Base-by-base conservation (phyloP, 2,329 filamentous ascomycete genomes). In the Colletotrichum salicis region DNA sequence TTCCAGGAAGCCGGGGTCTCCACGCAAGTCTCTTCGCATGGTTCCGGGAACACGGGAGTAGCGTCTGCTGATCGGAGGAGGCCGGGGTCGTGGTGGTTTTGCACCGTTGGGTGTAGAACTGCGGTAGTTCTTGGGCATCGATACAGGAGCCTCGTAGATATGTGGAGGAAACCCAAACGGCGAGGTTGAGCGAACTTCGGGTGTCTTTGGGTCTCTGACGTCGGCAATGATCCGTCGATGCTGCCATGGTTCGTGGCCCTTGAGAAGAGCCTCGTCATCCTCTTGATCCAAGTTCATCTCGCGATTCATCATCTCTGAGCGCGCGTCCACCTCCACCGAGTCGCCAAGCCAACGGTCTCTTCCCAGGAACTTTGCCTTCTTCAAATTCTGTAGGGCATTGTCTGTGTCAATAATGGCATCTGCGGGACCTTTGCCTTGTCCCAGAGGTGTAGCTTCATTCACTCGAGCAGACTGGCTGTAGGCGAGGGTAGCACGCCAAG, bases 271-370 rank as follows among this genome's bases (percentile, higher is more conserved):
- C 15, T 54, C 12, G 35, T 73, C 62, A 15, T 68, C 63, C 3
- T 29, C 71, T 24, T 54, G 45, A 31, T 60, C 63, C 19, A 52
- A 37, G 8, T 55, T 59, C 6, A 63, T 33, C 54, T 72, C 69
- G 29, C 13, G 64, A 22, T 27, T 19, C 33, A 64, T 48, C 12
- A 35, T 37, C 6, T 37, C 52, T 15, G 29, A 13, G 5, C 15
- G 45, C 33, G 13, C 19, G n/a, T 69, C 58, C 13, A 67, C 58
- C 4, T 60, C 55, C n/a, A 27, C 64, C 6, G 61, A 45, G 62
- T 78, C 76, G 35, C 78, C 78, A 2, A 80, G 65, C 22, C 67
- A 74, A 19, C 78, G 76, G 48, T 74, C 76, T 59, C 78, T 73
- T 24, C 75, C 76, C 10, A 72, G 52, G 29, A 71, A 73, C 15